Evolutionary conservation across 2,329 filamentous ascomycete genomes (phyloP).

Genomic region (Aureobasidium leucospermi): DNA sequence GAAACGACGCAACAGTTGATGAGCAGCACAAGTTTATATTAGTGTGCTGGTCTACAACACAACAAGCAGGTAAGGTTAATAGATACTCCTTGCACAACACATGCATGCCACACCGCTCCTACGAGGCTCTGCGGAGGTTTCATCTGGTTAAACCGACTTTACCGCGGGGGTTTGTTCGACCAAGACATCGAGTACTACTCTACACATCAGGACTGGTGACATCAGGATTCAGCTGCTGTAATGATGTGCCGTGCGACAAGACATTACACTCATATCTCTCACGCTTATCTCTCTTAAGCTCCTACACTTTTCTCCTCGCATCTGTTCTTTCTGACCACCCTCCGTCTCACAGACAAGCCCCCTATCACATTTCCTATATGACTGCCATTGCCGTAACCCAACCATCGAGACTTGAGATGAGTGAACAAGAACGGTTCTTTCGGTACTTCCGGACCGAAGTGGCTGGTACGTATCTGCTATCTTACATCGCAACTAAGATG

Average conservation of each 20-base stretch:
- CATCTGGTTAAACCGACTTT: background rate
- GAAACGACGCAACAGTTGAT: background rate
- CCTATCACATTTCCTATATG: background rate
- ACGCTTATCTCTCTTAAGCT: background rate
- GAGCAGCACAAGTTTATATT: background rate
- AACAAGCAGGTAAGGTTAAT: background rate
- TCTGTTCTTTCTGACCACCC: background rate
- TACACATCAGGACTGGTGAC: background rate
- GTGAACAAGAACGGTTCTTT: constrained; percentile 59
- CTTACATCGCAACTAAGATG: background rate
- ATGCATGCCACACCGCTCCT: background rate
- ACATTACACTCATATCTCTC: background rate
- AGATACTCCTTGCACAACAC: background rate
- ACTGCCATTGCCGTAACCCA: constrained; percentile 1
- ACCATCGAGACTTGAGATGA: background rate
- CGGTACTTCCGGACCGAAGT: constrained; percentile 73
- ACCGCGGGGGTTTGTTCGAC: background rate
- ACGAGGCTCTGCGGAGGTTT: background rate
- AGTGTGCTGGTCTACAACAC: background rate
- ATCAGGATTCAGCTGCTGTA: constrained; percentile 6
- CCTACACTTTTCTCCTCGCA: background rate
- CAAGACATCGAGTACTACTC: constrained; percentile 3
- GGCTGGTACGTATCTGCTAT: constrained; percentile 46
- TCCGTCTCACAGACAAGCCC: background rate
- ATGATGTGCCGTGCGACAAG: background rate